Base-by-base conservation (phyloP, 345 rosid species). In the Salix koriyanagi region DNA sequence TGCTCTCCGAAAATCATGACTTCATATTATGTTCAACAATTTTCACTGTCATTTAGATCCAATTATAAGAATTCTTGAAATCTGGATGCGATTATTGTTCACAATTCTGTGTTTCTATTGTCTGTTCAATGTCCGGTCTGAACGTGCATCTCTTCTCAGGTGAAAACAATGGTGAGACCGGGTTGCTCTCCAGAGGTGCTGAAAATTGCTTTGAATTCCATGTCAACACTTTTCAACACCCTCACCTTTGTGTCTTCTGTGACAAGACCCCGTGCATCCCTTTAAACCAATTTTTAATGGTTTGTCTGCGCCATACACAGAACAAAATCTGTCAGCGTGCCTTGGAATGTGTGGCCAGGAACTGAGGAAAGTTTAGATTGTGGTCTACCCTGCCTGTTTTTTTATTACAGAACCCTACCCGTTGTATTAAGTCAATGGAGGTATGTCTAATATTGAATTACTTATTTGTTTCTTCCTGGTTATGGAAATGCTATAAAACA, bases 151-250 rank as follows among this genome's bases (percentile, higher is more conserved):
- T 61, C 67, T 23, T 36, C 39, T 42, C 81, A 85, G 86, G 83
- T 87, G 65, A 74, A 80, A 82, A 69, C 37, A 73, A 74, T 80
- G 73, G 84, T 75, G 71, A 83, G 69, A 62, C 88, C 88, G 0
- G 90, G 90, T 37, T 85, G 84, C 67, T 80, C 88, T 7, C 77
- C 74, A 8, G 83, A 85, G 69, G 75, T 78, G 66, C 50, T 85
- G 72, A 82, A 77, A 69, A 71, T 80, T 67, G 79, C 88, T 7
- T 72, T 84, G 84, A 67, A 11, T 44, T 82, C 85, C 71, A 50
- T 87, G 76, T 78, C 79, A 19, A 30, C 79, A 7, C 83, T 85
- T 25, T 84, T 82, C 23, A 54, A 81, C 71, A 30, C 72, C 60
- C 85, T 85, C 70, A 64, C 76, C 46, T 65, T 3, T 41, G 60